A percentile compares a stretch with the other conserved stretches of the same genome.
Conservation (phyloP, 306 rosid genomes). For the Astragalus membranaceus region DNA sequence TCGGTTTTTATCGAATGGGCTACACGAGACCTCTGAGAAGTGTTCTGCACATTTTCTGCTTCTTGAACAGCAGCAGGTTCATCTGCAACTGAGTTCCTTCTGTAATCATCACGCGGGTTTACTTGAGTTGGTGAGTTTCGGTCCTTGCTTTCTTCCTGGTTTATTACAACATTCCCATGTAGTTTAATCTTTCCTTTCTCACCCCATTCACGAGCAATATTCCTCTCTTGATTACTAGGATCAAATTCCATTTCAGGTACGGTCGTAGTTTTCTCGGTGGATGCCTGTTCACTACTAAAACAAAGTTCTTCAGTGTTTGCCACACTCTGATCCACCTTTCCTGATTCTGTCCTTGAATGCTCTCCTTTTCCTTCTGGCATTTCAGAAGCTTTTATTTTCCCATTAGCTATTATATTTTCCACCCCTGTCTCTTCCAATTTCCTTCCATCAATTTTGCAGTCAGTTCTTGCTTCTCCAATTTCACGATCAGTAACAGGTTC, state of each 20-base stretch:
- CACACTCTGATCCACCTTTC: constrained; percentile 27
- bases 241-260: constrained; percentile 31
- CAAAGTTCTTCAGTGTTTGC: constrained; percentile 34
- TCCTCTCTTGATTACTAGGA: constrained; percentile 38
- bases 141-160: constrained; percentile 29
- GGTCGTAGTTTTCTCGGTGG: constrained; percentile 26
- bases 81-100: constrained; percentile 32
- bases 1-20: constrained; percentile 37
- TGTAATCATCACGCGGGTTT: constrained; percentile 26
- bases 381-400: constrained; percentile 13
- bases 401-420: constrained; percentile 21
- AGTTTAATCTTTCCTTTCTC: constrained; percentile 33
- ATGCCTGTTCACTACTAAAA: constrained; percentile 23
- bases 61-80: constrained; percentile 30
- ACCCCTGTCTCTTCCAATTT: constrained; percentile 24
- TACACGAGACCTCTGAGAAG: constrained; percentile 31
- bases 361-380: constrained; percentile 19
- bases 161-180: constrained; percentile 22
- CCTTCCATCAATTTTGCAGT: constrained; percentile 21
- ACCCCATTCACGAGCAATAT: constrained; percentile 32
- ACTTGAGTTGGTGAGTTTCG: constrained; percentile 21
- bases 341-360: constrained; percentile 10
- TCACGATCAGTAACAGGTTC: constrained; percentile 31
- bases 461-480: constrained; percentile 19
- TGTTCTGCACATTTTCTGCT: constrained; percentile 33